Evolutionary conservation across 768 basidiomycete species (phyloP), one percentile per base, ranked within the genome.

Genomic region (Tremella fuciformis): DNA sequence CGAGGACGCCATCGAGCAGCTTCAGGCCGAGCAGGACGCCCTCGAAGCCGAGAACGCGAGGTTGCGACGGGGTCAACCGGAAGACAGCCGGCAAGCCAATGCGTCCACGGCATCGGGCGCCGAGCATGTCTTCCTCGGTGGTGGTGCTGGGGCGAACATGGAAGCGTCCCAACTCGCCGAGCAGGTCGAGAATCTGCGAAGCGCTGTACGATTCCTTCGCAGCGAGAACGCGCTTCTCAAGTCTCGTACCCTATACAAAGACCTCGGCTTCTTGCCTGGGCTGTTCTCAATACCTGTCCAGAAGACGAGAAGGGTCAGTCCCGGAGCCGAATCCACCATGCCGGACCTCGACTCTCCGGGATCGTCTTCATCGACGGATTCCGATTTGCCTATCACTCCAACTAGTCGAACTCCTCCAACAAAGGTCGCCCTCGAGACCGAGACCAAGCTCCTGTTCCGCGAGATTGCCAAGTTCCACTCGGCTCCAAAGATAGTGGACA

Each of bases 151-250:
- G 13, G 93, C 83, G 64, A 34, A 4, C 11, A 69, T 93, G 39
- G 94, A 96, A 69, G 90, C 90, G 0, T 87, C 89, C 0, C 85
- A 92, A 74, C 82, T 96, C 11, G 76, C 91, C 40, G 91, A 97
- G 74, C 66, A 91, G 88, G 86, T 97, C 70, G 89, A 94, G 47
- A 88, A 88, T 13, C 83, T 97, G n/a, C 88, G 90, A 40, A 86
- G 87, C 4, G 89, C 93, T 0, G 85, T 98, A 25, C 85, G 90
- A 18, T 97, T 88, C 84, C 81, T 99, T n/a, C 85, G 93, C 21
- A 85, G 83, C 37, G 93, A 98, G 77, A 98, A 98, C 74, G 84
- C 89, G 1, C 91, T 89, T 73, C 85, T 98, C 78, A 92, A 88
- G 73, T 90, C 91, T 1, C 89, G 91, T 75, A 91, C 93, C 67